A percentile compares a stretch with the other conserved stretches of the same genome.
Conservation (phyloP, 140 eudicot genomes). For the Bidens hawaiensis region DNA sequence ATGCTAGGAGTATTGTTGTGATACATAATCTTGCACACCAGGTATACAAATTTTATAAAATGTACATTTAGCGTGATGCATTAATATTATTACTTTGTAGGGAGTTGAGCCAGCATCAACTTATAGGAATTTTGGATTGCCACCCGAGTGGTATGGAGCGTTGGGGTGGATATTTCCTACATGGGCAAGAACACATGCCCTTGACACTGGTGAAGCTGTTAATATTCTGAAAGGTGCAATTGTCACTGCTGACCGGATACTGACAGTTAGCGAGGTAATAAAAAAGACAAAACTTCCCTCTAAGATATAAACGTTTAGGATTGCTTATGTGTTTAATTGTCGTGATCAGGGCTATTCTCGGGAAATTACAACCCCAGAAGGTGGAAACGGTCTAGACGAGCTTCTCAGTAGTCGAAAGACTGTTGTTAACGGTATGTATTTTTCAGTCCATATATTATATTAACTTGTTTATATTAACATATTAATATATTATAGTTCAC, state of each 20-base stretch:
- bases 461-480: background rate
- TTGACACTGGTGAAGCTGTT: conserved; percentile 94
- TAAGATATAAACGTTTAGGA: background rate
- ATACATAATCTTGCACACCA: conserved; percentile 92
- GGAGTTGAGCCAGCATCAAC: conserved; percentile 92
- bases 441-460: background rate
- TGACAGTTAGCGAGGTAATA: conserved; percentile 83
- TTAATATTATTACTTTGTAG: conserved; percentile 20
- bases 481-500: background rate
- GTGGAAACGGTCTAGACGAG: conserved; percentile 85
- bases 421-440: conserved; percentile 56
- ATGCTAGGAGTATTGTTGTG: conserved; percentile 71
- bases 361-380: conserved; percentile 96
- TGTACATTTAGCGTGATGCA: background rate
- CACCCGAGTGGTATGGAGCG: conserved; percentile 85
- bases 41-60: conserved; percentile 33
- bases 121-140: conserved; percentile 66
- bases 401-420: conserved; percentile 56
- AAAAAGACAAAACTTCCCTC: background rate
- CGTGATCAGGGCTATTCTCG: conserved; percentile 59
- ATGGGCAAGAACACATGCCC: conserved; percentile 96
- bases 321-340: background rate
- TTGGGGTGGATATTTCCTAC: conserved; percentile 91
- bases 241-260: conserved; percentile 75
- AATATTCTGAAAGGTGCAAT: conserved; percentile 87